These are phyloP conservation scores for Chamaecyparis obtusa DNA, from an alignment of 75 land plant species.

Conservation along the genomic window DNA sequence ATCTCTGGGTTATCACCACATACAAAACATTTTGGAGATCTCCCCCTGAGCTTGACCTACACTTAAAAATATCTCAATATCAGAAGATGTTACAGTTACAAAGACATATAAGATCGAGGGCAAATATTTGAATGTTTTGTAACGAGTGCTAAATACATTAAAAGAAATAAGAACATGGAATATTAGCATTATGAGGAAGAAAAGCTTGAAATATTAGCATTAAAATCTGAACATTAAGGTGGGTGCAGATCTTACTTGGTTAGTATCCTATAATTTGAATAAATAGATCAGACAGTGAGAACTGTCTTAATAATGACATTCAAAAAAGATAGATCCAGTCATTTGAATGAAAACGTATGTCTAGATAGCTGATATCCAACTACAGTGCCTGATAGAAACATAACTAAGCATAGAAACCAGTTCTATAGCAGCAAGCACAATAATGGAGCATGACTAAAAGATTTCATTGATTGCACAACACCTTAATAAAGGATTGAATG, in stretches of 20 bases:
- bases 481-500: neutral
- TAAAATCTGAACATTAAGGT: neutral
- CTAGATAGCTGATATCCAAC: neutral
- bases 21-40: slow-evolving; percentile 59
- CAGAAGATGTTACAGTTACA: neutral
- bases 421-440: neutral
- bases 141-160: neutral
- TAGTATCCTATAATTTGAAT: neutral
- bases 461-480: neutral
- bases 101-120: neutral
- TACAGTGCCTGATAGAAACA: neutral
- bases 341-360: neutral
- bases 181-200: neutral
- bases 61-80: neutral
- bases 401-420: neutral
- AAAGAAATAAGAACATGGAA: neutral
- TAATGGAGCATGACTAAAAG: neutral
- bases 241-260: neutral
- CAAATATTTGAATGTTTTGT: neutral
- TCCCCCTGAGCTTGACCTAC: slow-evolving; percentile 89
- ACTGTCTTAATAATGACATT: neutral
- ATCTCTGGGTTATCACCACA: slow-evolving; percentile 77
- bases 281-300: neutral
- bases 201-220: neutral
- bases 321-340: neutral